These are phyloP conservation scores for Plasmopara muralis DNA, from an alignment of 352 stramenopile species.

Conservation along the genomic window DNA sequence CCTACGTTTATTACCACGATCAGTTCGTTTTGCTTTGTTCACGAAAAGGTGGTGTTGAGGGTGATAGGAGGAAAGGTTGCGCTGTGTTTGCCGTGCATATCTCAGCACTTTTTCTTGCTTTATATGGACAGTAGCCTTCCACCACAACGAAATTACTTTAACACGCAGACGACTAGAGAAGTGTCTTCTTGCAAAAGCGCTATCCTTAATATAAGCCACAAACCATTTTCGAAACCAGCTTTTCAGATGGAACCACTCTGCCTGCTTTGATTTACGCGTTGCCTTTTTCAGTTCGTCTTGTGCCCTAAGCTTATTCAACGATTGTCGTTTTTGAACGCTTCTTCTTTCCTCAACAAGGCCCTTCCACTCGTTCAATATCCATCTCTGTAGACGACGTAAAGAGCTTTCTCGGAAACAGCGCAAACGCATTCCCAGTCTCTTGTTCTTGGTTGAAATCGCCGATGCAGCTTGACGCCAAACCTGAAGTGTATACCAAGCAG, in stretches of 20 bases:
- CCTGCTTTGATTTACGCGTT: constrained; percentile 3
- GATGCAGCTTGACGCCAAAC: constrained; percentile 14
- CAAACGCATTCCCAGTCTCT: constrained; percentile 27
- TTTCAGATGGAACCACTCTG: constrained; percentile 5
- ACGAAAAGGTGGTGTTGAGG: constrained; percentile 22
- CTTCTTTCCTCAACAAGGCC: constrained; percentile 5
- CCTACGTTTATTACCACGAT: constrained; percentile 3
- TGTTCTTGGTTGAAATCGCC: constrained; percentile 8
- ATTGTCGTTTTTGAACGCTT: constrained; percentile 17
- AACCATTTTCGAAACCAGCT: constrained; percentile 20
- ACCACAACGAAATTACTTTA: constrained; percentile 29
- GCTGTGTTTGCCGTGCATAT: constrained; percentile 28
- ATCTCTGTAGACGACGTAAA: constrained; percentile 1
- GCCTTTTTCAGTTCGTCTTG: constrained; percentile 18
- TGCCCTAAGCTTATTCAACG: constrained; percentile 12
- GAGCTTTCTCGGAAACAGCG: constrained; percentile 20
- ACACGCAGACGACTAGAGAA: constrained; percentile 14
- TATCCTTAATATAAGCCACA: constrained; percentile 3
- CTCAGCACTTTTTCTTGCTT: constrained; percentile 50
- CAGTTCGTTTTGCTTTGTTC: not conserved
- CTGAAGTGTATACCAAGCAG: constrained; percentile 16
- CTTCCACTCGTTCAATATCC: constrained; percentile 14
- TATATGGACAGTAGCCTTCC: constrained; percentile 33
- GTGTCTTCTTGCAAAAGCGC: constrained; percentile 7
- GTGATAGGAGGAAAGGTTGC: constrained; percentile 35